Base-by-base conservation (phyloP, 1,139 yeast genomes). In the Ogataea hybrid region DNA sequence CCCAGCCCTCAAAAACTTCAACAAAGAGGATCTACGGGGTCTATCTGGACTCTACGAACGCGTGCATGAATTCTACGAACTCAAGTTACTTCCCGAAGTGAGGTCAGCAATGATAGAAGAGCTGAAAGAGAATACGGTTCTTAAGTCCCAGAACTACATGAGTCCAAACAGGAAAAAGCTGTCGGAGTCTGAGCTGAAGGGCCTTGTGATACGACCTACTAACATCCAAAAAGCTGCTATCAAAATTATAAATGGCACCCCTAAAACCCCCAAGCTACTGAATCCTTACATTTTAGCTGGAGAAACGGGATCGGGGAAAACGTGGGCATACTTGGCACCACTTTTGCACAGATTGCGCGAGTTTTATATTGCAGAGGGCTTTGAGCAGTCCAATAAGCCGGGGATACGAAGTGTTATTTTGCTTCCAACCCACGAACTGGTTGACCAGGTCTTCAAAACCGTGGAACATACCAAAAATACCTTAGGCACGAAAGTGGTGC, bases 281-380 rank as follows among this genome's bases (percentile, higher is more conserved):
- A 81, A 81, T 52, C 74, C 84, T 0, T 88, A 80, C 65, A 79
- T 95, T 3, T 63, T 92, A 44, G 97, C 97, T 2, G 96, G 97
- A 2, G 97, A 92, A 60, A 92, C 98, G 0, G 98, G 97, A 0
- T 84, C 95, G 0, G 97, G 98, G 7, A 92, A 92, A 61, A 92
- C 98, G 0, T 79, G 96, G 80, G 89, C 97, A 0, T 92, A 90
- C 58, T 62, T 90, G 47, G 79, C 86, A 0, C 89, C 96, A 0
- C 52, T 90, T 29, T 54, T 90, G 39, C 84, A 88, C 41, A 79
- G 77, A 50, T 67, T 87, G 54, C 79, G 75, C 52, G 81, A 83
- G 48, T 18, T 14, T 11, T n/a, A 29, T 79, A 77, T 44, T 77
- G 76, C 43, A 49, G 50, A 6, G 47, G 48, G 2, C 22, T 32